These are phyloP conservation scores for Metschnikowia borealis DNA, from an alignment of 805 yeast species.

Conservation along the genomic window DNA sequence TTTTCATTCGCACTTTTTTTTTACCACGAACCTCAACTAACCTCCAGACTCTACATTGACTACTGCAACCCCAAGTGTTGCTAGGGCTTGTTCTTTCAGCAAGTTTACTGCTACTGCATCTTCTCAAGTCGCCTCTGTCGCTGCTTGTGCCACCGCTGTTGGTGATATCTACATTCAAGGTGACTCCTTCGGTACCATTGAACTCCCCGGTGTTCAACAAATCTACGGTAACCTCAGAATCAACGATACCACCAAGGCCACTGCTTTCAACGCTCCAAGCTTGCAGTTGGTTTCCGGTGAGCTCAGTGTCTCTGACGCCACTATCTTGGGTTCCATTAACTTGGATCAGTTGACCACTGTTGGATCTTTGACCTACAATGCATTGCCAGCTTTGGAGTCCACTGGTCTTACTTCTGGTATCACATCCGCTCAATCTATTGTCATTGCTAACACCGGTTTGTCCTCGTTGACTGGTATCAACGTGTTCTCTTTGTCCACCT, in stretches of 20 bases:
- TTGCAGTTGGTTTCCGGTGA: constrained; percentile 72
- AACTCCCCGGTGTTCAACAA: constrained; percentile 69
- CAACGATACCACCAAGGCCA: constrained; percentile 59
- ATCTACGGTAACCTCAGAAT: constrained; percentile 73
- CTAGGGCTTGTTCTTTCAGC: constrained; percentile 62
- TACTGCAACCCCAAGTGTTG: constrained; percentile 51
- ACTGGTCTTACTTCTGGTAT: constrained; percentile 69
- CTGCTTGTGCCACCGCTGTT: constrained; percentile 72
- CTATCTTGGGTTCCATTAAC: constrained; percentile 61
- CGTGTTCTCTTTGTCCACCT: constrained; percentile 43
- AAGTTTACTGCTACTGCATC: constrained; percentile 73
- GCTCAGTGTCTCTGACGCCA: constrained; percentile 58
- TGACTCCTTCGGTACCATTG: constrained; percentile 51
- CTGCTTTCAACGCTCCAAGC: constrained; percentile 71
- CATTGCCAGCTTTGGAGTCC: constrained; percentile 76
- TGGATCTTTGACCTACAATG: constrained; percentile 73
- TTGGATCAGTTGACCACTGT: constrained; percentile 79
- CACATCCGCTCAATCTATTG: constrained; percentile 65
- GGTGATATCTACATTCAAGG: constrained; percentile 77
- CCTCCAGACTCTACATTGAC: constrained; percentile 43
- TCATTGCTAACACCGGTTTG: constrained; percentile 71
- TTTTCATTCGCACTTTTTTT: background rate
- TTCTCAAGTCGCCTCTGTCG: constrained; percentile 67
- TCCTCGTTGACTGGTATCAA: constrained; percentile 63
- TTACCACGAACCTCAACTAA: constrained; percentile 4